These are phyloP conservation scores for Pythium aristosporum DNA, from an alignment of 352 stramenopile species.

Conservation along the genomic window DNA sequence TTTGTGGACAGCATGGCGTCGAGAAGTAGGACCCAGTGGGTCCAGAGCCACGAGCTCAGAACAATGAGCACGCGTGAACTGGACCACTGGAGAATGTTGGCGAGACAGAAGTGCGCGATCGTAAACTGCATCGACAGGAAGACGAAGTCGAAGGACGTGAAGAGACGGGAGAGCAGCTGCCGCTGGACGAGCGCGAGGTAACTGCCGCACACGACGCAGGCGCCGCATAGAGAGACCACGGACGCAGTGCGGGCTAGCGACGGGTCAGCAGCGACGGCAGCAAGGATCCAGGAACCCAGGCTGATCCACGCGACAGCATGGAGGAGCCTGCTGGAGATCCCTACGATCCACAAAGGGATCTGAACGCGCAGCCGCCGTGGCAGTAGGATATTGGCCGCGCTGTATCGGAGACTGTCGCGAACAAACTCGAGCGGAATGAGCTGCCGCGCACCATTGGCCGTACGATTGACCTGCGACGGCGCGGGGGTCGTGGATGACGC, in stretches of 20 bases:
- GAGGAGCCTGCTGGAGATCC: neutral
- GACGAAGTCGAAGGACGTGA: constrained; percentile 19
- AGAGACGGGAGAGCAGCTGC: constrained; percentile 8
- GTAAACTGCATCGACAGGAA: constrained; percentile 24
- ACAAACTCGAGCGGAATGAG: constrained; percentile 4
- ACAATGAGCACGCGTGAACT: constrained; percentile 1
- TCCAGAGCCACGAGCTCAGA: constrained; percentile 19
- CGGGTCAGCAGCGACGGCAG: neutral
- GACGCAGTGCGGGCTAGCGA: neutral
- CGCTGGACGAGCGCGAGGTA: constrained; percentile 10
- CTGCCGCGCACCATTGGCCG: neutral
- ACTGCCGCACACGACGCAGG: neutral
- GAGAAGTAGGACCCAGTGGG: constrained; percentile 22
- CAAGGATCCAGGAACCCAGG: neutral
- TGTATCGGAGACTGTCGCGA: neutral
- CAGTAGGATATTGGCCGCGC: neutral
- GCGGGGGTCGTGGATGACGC: neutral
- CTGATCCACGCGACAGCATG: neutral
- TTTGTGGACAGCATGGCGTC: constrained; percentile 20
- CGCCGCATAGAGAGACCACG: neutral
- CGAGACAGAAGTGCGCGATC: constrained; percentile 7
- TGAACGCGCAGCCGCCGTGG: neutral
- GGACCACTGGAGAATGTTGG: constrained; percentile 17
- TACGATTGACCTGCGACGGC: neutral
- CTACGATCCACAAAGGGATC: neutral